A percentile compares a stretch with the other conserved stretches of the same genome.
phyloP scores from a whole-genome alignment of 306 rosid species.

The Quercus ilex region DNA sequence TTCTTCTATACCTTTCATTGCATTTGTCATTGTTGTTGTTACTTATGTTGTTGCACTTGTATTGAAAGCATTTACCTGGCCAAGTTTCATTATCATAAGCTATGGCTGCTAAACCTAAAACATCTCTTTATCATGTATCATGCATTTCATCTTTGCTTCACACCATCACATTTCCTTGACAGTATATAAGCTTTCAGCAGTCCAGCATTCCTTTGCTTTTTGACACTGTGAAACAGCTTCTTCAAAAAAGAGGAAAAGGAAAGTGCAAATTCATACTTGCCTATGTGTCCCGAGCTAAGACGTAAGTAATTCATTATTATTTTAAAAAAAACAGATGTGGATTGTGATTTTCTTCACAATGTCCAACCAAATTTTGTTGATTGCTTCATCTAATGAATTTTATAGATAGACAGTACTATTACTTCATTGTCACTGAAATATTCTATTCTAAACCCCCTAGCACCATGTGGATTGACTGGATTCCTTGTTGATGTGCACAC shows the following conservation, averaged over 20 bases:
- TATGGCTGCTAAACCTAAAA: background rate
- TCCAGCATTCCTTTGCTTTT: slow-evolving; percentile 71
- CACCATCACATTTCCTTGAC: slow-evolving; percentile 44
- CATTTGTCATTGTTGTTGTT: background rate
- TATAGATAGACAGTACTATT: background rate
- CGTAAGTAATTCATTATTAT: slow-evolving; percentile 35
- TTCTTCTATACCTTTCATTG: background rate
- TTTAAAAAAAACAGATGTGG: no score
- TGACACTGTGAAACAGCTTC: slow-evolving; percentile 62
- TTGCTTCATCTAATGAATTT: slow-evolving; percentile 16
- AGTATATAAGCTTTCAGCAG: slow-evolving; percentile 79
- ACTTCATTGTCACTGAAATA: background rate
- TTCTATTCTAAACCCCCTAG: slow-evolving; percentile 2
- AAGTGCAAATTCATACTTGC: slow-evolving; percentile 85
- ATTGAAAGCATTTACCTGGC: background rate
- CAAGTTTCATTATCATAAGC: background rate
- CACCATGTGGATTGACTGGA: background rate
- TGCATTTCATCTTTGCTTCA: background rate
- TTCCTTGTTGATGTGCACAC: slow-evolving; percentile 1
- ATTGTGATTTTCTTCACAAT: slow-evolving; percentile 8
- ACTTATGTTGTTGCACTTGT: background rate
- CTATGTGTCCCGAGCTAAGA: slow-evolving; percentile 79
- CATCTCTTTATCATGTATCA: background rate
- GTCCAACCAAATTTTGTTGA: background rate
- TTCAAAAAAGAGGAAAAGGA: slow-evolving; percentile 50